Evolutionary conservation across 2,329 filamentous ascomycete species (phyloP).

Genomic region (Fusarium phyllophilum): DNA sequence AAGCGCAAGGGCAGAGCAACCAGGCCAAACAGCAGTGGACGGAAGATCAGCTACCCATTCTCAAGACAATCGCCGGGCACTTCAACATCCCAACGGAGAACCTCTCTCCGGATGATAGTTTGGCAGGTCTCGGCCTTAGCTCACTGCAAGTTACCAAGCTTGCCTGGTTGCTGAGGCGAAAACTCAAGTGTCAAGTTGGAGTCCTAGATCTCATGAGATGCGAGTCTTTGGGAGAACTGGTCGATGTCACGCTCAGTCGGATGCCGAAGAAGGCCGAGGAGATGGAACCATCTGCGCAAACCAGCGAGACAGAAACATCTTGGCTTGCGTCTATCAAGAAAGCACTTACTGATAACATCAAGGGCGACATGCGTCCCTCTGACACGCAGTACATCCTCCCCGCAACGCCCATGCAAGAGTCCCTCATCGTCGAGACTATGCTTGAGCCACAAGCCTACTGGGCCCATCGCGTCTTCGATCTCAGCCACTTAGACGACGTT

Average conservation of each 20-base stretch:
- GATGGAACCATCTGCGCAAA: too few species aligned
- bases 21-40: background rate
- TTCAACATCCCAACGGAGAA: constrained; percentile 6
- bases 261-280: background rate
- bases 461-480: constrained; percentile 21
- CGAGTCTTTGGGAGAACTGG: background rate
- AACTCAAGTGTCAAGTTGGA: constrained; percentile 11
- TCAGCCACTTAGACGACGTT: constrained; percentile 2
- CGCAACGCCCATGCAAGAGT: constrained; percentile 20
- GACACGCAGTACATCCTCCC: constrained; percentile 9
- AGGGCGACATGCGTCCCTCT: background rate
- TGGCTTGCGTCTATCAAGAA: constrained; percentile 7
- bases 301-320: background rate
- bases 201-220: constrained; percentile 25
- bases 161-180: constrained; percentile 11
- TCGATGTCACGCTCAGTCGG: background rate
- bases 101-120: constrained; percentile 5
- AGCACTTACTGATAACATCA: background rate
- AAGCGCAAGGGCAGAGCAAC: background rate
- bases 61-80: constrained; percentile 5
- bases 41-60: background rate
- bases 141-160: constrained; percentile 26
- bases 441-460: constrained; percentile 22
- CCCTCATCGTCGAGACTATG: constrained; percentile 24
- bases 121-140: constrained; percentile 24